These are phyloP conservation scores for Aureobasidium sp. DNA, from an alignment of 2,329 filamentous ascomycete species.

Conservation along the genomic window DNA sequence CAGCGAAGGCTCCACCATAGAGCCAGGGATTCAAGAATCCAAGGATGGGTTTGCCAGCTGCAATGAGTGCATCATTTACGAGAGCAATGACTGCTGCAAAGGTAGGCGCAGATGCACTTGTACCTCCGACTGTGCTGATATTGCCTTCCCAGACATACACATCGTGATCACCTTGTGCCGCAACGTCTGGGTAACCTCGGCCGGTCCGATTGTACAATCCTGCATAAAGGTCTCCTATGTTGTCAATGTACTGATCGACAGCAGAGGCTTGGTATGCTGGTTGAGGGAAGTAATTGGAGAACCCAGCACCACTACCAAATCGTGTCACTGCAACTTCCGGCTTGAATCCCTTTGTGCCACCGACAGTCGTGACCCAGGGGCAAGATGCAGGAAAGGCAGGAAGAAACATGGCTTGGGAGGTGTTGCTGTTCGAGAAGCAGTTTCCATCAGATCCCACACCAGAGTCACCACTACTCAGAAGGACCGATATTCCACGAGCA, in stretches of 20 bases:
- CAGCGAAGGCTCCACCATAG: constrained; percentile 52
- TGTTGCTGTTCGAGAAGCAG: constrained; percentile 53
- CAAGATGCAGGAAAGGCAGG: constrained; percentile 54
- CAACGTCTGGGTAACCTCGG: constrained; percentile 52
- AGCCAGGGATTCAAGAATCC: constrained; percentile 63
- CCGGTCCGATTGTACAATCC: constrained; percentile 51
- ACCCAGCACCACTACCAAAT: constrained; percentile 55
- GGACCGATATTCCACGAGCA: constrained; percentile 71
- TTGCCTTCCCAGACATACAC: constrained; percentile 43
- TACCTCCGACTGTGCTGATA: constrained; percentile 49
- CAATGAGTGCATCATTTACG: constrained; percentile 66
- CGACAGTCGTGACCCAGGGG: constrained; percentile 55
- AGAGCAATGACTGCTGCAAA: constrained; percentile 64
- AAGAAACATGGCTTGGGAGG: constrained; percentile 46
- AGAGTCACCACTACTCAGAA: constrained; percentile 69
- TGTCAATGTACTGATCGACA: constrained; percentile 45
- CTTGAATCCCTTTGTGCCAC: constrained; percentile 45
- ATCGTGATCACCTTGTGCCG: constrained; percentile 58
- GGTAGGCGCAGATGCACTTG: constrained; percentile 61
- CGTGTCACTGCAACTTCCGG: constrained; percentile 53
- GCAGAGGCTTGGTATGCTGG: constrained; percentile 50
- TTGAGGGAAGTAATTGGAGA: constrained; percentile 49
- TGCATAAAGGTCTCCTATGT: constrained; percentile 43
- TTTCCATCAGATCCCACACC: constrained; percentile 58
- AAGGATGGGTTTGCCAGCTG: constrained; percentile 51